A percentile compares a stretch with the other conserved stretches of the same genome.
Conservation (phyloP, 2,329 filamentous ascomycete species). For the Aspergillus clavatus region DNA sequence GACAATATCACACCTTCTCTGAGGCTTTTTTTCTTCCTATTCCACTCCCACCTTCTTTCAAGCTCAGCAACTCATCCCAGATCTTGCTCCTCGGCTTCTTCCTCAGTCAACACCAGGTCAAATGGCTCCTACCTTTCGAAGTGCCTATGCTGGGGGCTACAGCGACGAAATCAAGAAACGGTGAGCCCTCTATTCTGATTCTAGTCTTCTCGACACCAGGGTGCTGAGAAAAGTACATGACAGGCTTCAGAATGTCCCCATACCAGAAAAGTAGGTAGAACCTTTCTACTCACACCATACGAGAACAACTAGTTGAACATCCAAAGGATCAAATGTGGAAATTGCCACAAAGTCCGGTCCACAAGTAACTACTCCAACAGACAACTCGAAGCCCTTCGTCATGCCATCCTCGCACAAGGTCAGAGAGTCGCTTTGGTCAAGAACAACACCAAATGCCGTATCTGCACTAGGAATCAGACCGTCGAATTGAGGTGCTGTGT, state of each 20-base stretch:
- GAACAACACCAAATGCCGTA: conserved; percentile 36
- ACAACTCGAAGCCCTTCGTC: conserved; percentile 38
- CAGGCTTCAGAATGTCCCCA: conserved; percentile 23
- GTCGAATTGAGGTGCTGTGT: conserved; percentile 47
- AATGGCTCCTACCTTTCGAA: conserved; percentile 15
- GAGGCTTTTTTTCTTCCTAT: not conserved
- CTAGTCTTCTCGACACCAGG: not conserved
- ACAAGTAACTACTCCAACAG: conserved; percentile 44
- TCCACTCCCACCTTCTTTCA: not conserved
- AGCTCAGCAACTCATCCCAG: not conserved
- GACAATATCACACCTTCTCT: not conserved
- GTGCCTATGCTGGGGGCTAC: conserved; percentile 22
- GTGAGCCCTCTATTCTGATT: conserved; percentile 12
- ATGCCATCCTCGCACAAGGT: conserved; percentile 18
- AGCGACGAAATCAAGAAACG: conserved; percentile 19
- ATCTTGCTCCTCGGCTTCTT: not conserved
- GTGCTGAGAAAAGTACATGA: not conserved
- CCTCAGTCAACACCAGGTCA: not conserved
- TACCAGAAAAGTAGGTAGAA: conserved; percentile 31
- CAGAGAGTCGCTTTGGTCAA: conserved; percentile 12
- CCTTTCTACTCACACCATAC: not conserved
- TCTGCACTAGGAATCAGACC: conserved; percentile 41
- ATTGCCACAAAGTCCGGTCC: conserved; percentile 41
- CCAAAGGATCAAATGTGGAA: conserved; percentile 44
- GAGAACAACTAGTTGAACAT: conserved; percentile 3